A percentile compares a stretch with the other conserved stretches of the same genome.
Conservation (phyloP, 2,329 filamentous ascomycete species). For the Malbranchea cinnamomea region DNA sequence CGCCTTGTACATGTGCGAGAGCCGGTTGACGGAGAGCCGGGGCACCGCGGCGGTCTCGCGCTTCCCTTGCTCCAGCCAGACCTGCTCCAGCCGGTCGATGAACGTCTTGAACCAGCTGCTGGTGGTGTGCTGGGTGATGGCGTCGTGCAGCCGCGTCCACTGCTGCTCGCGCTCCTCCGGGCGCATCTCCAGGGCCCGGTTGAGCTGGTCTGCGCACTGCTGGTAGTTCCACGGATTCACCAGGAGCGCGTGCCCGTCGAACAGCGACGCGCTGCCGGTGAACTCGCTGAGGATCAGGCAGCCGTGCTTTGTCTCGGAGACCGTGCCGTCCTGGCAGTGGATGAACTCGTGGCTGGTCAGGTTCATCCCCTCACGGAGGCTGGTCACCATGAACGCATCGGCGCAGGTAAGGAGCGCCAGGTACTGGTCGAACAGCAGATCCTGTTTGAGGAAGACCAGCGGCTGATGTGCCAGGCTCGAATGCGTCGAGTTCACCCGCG, state of each 20-base stretch:
- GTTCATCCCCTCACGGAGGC: slow-evolving; percentile 94
- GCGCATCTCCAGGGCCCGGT: slow-evolving; percentile 65
- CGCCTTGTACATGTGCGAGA: slow-evolving; percentile 51
- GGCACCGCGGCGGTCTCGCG: slow-evolving; percentile 79
- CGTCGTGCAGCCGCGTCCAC: slow-evolving; percentile 58
- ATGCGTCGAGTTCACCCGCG: slow-evolving; percentile 80
- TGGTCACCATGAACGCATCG: slow-evolving; percentile 86
- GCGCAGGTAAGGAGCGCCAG: slow-evolving; percentile 81
- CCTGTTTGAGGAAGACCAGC: slow-evolving; percentile 85
- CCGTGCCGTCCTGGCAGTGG: slow-evolving; percentile 75
- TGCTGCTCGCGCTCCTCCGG: slow-evolving; percentile 57
- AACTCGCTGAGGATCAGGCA: slow-evolving; percentile 91
- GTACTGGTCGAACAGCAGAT: slow-evolving; percentile 85
- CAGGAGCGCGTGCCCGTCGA: slow-evolving; percentile 62
- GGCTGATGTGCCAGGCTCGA: slow-evolving; percentile 85
- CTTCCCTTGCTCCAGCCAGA: slow-evolving; percentile 69
- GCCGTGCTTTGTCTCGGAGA: slow-evolving; percentile 61
- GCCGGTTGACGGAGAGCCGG: slow-evolving; percentile 53
- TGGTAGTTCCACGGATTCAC: slow-evolving; percentile 95
- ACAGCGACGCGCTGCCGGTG: slow-evolving; percentile 77
- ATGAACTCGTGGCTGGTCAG: slow-evolving; percentile 88
- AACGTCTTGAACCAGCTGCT: slow-evolving; percentile 75
- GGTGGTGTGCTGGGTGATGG: slow-evolving; percentile 69
- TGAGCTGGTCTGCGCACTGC: slow-evolving; percentile 74
- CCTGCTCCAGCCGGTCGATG: slow-evolving; percentile 52